phyloP scores from a whole-genome alignment of 495 filamentous ascomycete species.

The Xylaria sp. region DNA sequence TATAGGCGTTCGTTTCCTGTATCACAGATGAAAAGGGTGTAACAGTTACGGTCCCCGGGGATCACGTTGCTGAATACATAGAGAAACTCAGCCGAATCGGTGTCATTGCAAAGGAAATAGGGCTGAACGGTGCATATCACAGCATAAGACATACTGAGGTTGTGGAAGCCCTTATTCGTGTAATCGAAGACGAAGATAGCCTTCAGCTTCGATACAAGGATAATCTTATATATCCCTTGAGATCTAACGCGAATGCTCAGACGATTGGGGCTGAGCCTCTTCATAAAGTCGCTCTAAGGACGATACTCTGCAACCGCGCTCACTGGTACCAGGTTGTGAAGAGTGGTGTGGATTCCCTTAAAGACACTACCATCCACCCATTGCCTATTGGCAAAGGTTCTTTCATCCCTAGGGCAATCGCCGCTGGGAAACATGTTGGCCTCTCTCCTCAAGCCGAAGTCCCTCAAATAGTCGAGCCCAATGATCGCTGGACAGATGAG shows the following conservation, averaged over 20 bases:
- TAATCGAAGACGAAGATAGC: background rate
- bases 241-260: slow-evolving; percentile 30
- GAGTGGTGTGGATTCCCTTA: background rate
- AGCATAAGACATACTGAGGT: background rate
- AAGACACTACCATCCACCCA: background rate
- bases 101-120: slow-evolving; percentile 3
- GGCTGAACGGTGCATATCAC: slow-evolving; percentile 8
- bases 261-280: slow-evolving; percentile 28
- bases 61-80: background rate
- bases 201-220: background rate
- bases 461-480: background rate
- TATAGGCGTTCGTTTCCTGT: background rate
- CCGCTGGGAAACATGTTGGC: background rate
- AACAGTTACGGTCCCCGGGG: background rate
- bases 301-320: slow-evolving; percentile 23
- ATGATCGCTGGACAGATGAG: slow-evolving; percentile 28
- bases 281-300: slow-evolving; percentile 23
- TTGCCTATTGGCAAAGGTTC: background rate
- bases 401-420: background rate
- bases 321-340: slow-evolving; percentile 29
- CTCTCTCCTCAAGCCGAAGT: background rate
- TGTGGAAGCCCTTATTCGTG: background rate
- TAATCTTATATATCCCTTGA: slow-evolving; percentile 24
- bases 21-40: slow-evolving; percentile 3
- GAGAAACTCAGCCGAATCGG: background rate